These are phyloP conservation scores for Bipolaris oryzae DNA, from an alignment of 2,329 filamentous ascomycete species.

Conservation along the genomic window DNA sequence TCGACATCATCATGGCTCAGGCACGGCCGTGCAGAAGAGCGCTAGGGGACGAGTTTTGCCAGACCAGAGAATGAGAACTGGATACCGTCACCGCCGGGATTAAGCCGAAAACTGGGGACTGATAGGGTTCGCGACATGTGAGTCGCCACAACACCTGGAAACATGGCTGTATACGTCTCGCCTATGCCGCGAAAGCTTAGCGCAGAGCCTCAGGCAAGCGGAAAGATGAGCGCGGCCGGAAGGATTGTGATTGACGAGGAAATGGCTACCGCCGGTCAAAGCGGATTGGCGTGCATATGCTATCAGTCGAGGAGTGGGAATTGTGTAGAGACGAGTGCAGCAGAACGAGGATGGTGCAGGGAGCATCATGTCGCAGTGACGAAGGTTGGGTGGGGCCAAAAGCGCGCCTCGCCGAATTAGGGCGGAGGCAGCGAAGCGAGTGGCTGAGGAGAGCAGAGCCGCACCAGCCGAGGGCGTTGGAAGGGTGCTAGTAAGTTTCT, in stretches of 20 bases:
- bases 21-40: constrained; percentile 22
- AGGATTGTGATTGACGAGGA: constrained; percentile 10
- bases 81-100: constrained; percentile 34
- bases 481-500: too few relatives aligned
- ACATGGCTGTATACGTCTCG: constrained; percentile 17
- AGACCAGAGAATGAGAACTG: constrained; percentile 36
- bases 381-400: constrained; percentile 20
- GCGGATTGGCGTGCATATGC: constrained; percentile 12
- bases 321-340: constrained; percentile 16
- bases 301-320: constrained; percentile 11
- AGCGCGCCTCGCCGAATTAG: constrained; percentile 30
- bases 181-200: constrained; percentile 24
- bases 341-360: constrained; percentile 12
- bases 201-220: constrained; percentile 29
- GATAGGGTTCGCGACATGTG: constrained; percentile 26
- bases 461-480: constrained; percentile 6
- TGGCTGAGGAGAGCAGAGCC: constrained; percentile 20
- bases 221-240: constrained; percentile 32
- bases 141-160: constrained; percentile 31
- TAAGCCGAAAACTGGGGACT: constrained; percentile 31
- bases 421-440: constrained; percentile 10
- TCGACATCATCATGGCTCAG: constrained; percentile 36
- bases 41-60: constrained; percentile 32
- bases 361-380: constrained; percentile 24
- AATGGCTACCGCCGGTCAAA: constrained; percentile 20